Percentiles rank a stretch among this genome's conserved stretches.
Conservation (phyloP, 2,329 filamentous ascomycete genomes). For the Peltaster fructicola region DNA sequence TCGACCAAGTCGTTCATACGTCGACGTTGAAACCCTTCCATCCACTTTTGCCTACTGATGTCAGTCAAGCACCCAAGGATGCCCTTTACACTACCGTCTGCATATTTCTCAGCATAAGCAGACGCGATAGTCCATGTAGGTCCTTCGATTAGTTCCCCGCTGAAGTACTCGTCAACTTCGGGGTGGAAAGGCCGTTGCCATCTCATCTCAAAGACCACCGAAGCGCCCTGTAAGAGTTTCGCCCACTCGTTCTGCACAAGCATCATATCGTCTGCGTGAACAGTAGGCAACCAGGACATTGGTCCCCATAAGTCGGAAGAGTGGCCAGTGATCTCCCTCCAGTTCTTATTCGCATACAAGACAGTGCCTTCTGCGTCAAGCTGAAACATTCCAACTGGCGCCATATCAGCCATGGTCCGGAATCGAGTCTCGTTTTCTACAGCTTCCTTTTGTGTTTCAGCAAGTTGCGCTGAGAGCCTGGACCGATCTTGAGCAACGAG, state of each 20-base stretch:
- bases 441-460: no score
- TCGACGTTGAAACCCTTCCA: slow-evolving; percentile 10
- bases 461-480: no score
- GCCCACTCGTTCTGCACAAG: slow-evolving; percentile 6
- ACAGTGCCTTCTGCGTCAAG: slow-evolving; percentile 17
- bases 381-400: slow-evolving; percentile 22
- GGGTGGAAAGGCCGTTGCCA: slow-evolving; percentile 3
- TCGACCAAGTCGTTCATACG: slow-evolving; percentile 8
- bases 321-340: slow-evolving; percentile 10
- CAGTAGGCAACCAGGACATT: slow-evolving; percentile 4
- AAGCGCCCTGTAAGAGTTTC: slow-evolving; percentile 5
- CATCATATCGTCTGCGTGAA: slow-evolving; percentile 5
- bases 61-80: slow-evolving; percentile 12
- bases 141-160: no score
- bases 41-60: slow-evolving; percentile 16
- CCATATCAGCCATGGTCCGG: slow-evolving; percentile 21
- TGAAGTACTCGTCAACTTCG: slow-evolving; percentile 8
- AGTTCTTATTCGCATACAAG: slow-evolving; percentile 22
- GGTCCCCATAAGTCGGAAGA: slow-evolving; percentile 3
- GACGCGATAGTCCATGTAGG: no score
- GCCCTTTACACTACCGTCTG: slow-evolving; percentile 7
- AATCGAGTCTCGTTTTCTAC: slow-evolving; percentile 19
- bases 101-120: no score
- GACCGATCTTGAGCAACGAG: no score
- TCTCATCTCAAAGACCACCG: no score